These are phyloP conservation scores for Dendrothele bispora DNA, from an alignment of 768 basidiomycete species.

Conservation along the genomic window DNA sequence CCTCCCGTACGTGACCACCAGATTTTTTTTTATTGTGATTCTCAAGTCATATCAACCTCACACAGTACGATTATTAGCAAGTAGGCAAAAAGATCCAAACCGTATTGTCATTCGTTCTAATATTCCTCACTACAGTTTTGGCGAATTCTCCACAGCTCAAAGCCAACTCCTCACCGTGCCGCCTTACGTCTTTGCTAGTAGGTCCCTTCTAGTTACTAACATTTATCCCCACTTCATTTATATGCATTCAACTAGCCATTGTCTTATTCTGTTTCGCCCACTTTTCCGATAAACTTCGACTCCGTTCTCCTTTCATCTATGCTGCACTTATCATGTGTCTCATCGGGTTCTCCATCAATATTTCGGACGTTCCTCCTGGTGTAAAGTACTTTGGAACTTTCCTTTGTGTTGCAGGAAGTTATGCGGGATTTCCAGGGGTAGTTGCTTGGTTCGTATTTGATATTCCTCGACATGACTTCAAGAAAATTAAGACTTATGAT, in stretches of 20 bases:
- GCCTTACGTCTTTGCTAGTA: constrained; percentile 64
- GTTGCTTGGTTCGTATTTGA: constrained; percentile 51
- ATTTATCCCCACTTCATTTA: not conserved
- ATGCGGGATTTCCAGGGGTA: constrained; percentile 58
- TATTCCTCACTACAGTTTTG: constrained; percentile 42
- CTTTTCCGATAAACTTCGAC: constrained; percentile 55
- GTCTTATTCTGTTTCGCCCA: constrained; percentile 50
- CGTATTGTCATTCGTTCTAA: not conserved
- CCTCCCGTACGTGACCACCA: constrained; percentile 54
- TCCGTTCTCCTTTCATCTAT: constrained; percentile 60
- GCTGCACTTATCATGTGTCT: constrained; percentile 48
- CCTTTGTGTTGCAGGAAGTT: constrained; percentile 65
- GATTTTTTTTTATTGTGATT: not conserved
- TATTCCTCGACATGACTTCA: not conserved
- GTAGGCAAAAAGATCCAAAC: constrained; percentile 24
- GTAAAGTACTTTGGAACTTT: too few relatives aligned
- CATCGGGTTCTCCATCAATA: constrained; percentile 65
- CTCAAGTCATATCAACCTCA: not conserved
- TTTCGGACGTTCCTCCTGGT: constrained; percentile 47
- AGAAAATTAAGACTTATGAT: not conserved
- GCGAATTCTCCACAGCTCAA: constrained; percentile 47
- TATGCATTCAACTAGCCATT: constrained; percentile 55
- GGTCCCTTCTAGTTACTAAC: constrained; percentile 17
- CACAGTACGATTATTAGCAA: constrained; percentile 58
- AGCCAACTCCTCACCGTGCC: constrained; percentile 70